A percentile compares a stretch with the other conserved stretches of the same genome.
These are phyloP conservation scores for Apiotrichum porosum DNA, from an alignment of 1,284 basidiomycete genomes.

Conservation along the genomic window DNA sequence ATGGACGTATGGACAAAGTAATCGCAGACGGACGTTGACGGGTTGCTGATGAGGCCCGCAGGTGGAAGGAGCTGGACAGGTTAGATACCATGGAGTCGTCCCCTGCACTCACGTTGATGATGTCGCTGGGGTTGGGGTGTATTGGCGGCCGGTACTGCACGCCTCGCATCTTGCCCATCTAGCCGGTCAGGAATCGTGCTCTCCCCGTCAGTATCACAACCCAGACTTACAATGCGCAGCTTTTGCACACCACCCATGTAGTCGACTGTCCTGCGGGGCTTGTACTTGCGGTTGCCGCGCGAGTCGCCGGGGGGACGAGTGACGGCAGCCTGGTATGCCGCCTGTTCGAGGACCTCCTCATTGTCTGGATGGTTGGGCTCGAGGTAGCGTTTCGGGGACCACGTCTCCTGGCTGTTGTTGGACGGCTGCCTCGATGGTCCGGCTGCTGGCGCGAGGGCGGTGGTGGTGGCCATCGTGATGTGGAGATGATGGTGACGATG, in stretches of 20 bases:
- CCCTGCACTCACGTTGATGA: constrained; percentile 63
- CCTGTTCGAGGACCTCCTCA: constrained; percentile 64
- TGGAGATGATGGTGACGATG: background rate
- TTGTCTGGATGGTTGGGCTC: constrained; percentile 63
- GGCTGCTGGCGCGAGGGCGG: background rate
- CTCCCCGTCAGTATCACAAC: background rate
- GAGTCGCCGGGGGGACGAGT: constrained; percentile 39
- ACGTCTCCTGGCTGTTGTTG: constrained; percentile 32
- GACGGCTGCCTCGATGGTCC: constrained; percentile 28
- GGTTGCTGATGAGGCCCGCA: constrained; percentile 79
- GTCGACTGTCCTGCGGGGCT: constrained; percentile 89
- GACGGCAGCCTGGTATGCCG: constrained; percentile 69
- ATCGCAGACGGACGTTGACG: constrained; percentile 85
- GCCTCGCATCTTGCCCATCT: constrained; percentile 61
- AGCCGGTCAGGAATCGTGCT: background rate
- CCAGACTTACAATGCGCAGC: constrained; percentile 67
- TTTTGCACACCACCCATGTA: constrained; percentile 81
- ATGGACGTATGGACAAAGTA: constrained; percentile 97
- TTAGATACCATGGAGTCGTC: background rate
- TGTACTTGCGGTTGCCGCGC: constrained; percentile 77
- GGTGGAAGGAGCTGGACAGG: constrained; percentile 74
- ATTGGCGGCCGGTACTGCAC: constrained; percentile 65
- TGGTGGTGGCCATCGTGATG: background rate
- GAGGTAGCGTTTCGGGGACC: constrained; percentile 53
- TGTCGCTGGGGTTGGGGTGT: constrained; percentile 73